Evolutionary conservation across 106 monocot species (phyloP), one percentile per base, ranked within the genome.

Genomic region (Ottelia alismoides): DNA sequence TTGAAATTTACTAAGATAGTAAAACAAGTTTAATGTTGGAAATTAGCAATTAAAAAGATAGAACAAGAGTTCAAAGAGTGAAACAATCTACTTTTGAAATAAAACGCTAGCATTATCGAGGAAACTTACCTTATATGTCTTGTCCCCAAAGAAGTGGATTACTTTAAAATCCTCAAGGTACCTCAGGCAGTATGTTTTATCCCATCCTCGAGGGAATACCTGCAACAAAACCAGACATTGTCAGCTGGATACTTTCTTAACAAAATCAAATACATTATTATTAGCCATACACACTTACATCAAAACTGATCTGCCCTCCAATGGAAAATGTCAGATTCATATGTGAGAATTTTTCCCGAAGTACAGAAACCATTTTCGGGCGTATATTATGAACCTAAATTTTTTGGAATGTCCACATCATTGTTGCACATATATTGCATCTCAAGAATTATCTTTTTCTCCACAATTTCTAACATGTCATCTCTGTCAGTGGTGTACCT

Each of bases 251-350:
- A 23, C 29, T 47, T 24, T 20, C 19, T n/a, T 14, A 45, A 21
- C 4, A 11, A 6, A 30, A 18, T 31, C 19, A 56, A 18, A 65
- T 28, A 55, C 12, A 0, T n/a, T 23, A 19, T 19, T 2, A 29
- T 28, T 3, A 21, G 9, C 1, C 3, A 49, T 24, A 47, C 47
- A 46, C 21, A 74, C 81, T 59, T 69, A 96, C 96, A 79, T 96
- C 96, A 65, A 96, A 96, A 62, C 96, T 96, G 67, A 96, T 96
- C 62, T 96, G 96, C 25, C 96, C 96, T 30, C 96, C 96, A 67
- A 96, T 79, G 6, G 96, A 96, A 63, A 96, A 89, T 21, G 88
- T 82, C 60, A 96, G 46, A 45, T 81, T 78, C 51, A 96, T 54
- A 31, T 89, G 88, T 61, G 78, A 76, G 68, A 96, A 96, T 58